Evolutionary conservation across 75 land plant species (phyloP), one percentile per base, ranked within the genome.

Genomic region (Pinus taeda): DNA sequence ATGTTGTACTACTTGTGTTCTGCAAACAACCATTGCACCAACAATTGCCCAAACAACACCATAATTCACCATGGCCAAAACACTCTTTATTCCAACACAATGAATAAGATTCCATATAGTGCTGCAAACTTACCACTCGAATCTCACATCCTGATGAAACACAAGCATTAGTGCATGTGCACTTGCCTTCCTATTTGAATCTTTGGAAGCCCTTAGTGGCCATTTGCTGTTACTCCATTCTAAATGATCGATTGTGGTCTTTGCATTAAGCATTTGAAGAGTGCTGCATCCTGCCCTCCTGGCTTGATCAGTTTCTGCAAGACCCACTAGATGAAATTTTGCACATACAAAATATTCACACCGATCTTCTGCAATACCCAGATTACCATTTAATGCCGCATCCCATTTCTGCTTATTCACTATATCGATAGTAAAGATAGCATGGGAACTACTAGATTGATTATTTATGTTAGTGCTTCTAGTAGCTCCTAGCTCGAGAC

Each of bases 401-500:
- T 45, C 49, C 73, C 80, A 78, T 78, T 87, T 87, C 59, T 81
- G 83, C 75, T 87, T 92, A 84, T 97, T 98, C 79, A 93, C 96
- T 77, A 97, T 58, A 26, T 83, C 81, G 57, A 97, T 95, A 15
- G 99, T 97, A 73, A 97, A 96, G 7, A 97, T 97, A 12, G 96
- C 99, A 91, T 97, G 98, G 24, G 99, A 97, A 11, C 98, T 96
- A 83, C 99, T 97, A 83, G 99, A 97, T 74, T 89, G 87, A 45
- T 94, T 91, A 78, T 97, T 97, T 98, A 97, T 97, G 59, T 95
- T 95, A 59, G 99, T 97, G 80, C 99, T 95, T 63, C 90, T 94
- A 0, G 99, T 97, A 1, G 99, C 99, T 79, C 98, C 96, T 97
- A 1, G 99, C 99, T 79, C 98, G 96, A 59, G 84, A 81, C 7